Evolutionary conservation across 2,329 filamentous ascomycete genomes (phyloP), one percentile per base, ranked within the genome.

Genomic region (Endocalyx cinctus): DNA sequence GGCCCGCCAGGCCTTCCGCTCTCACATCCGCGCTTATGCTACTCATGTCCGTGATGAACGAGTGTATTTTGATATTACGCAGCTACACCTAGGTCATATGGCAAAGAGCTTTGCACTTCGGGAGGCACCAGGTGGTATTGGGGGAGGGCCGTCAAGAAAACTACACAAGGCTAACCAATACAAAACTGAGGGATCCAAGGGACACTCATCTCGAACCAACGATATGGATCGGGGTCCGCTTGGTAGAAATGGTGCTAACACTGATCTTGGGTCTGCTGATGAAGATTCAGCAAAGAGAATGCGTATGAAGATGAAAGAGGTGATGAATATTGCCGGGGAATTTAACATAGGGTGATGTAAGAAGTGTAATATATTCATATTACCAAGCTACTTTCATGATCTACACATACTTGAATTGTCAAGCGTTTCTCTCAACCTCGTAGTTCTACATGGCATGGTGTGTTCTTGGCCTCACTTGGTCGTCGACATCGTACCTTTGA

Each of bases 41-140:
- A 98, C 92, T 0, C 92, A 98, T 60, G 77, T 90, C 17, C 82
- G 85, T 18, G 81, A 82, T 27, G 92, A 98, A 64, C 75, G 92
- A 33, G 69, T 70, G 33, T 89, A 84, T 56, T 98, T 98, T 58
- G 86, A 97, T 58, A 94, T 96, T 60, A 88, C 87, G 39, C 78
- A 86, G 51, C 66, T 98, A 29, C 92, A 98, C 58, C 66, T 97
- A 6, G 92, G 92, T 4, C 92, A 98, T 67, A 68, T 92, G 45
- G 90, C 90, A 6, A 98, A 98, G 69, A 87, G 84, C 17, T 98
- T 94, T 56, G 92, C 82, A 2, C 65, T 98, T 46, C 74, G 94
- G 43, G 92, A 98, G 58, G 80, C 87, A 19, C 92, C 92, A 0
- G 84, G 84, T 5, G 84, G 85, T 31, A 94, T 98, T 34, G 80